Base-by-base conservation (phyloP, 2,329 filamentous ascomycete genomes). In the Xylariaceae sp. region DNA sequence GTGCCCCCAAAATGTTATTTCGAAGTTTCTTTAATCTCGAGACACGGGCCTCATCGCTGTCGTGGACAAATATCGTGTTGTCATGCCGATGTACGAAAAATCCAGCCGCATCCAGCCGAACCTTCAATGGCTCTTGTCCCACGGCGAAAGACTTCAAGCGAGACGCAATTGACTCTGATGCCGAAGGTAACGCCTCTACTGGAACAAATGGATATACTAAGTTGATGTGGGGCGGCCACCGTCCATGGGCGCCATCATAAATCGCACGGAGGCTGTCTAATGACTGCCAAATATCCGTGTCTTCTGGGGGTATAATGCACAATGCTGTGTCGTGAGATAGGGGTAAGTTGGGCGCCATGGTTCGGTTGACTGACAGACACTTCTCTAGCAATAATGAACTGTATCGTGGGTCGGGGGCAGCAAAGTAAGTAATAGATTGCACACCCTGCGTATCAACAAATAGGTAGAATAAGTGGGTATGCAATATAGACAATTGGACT, bases 201-300 rank as follows among this genome's bases (percentile, higher is more conserved):
- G 66, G 62, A 6, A 85, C 80, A 61, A 86, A 87, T 0, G 83
- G 85, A 60, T 87, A 87, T 18, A 86, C 58, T 22, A 87, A 65
- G 56, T 86, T 87, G 58, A 87, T 62, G 57, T 87, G 84, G 11
- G 83, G 80, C 3, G 83, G 82, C 84, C 85, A 87, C 65, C 73
- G 79, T 22, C 70, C 70, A 55, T 77, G 78, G 0, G 76, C 73
- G 52, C 80, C 81, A 64, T 87, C 84, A 65, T 87, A 83, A 11
- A 82, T 68, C n/a, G 70, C 72, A 40, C 84, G 77, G 3, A 88
- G 65, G 12, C 68, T 67, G 56, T 86, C 74, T 45, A 84, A 62
- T 3, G 75, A 58, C 1, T 68, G 53, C 69, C 76, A 79, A 33
- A 76, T 61, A 43, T 69, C 56, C 18, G 58, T 56, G 0, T 27